Conservation (phyloP, 306 rosid species). For the Parietaria judaica region DNA sequence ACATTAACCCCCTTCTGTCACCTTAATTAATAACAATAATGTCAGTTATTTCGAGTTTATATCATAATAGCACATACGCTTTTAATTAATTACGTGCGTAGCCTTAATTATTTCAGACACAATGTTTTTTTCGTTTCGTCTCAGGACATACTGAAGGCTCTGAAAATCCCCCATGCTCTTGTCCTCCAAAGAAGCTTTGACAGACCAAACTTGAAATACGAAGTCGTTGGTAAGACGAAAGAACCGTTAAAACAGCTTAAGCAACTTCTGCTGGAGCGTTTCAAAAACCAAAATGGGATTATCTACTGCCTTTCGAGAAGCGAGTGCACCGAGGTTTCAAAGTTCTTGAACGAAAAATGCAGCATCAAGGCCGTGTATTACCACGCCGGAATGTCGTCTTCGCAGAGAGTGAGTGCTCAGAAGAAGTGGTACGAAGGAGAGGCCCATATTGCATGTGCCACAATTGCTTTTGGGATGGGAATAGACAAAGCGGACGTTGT, state of each 20-base stretch:
- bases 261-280: slow-evolving; percentile 49
- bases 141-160: slow-evolving; percentile 79
- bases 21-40: too few species aligned
- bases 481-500: slow-evolving; percentile 97
- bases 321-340: slow-evolving; percentile 81
- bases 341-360: slow-evolving; percentile 54
- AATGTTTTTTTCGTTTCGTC: slow-evolving; percentile 14
- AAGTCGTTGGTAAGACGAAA: slow-evolving; percentile 72
- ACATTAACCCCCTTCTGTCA: too few species aligned
- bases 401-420: slow-evolving; percentile 80
- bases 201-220: slow-evolving; percentile 89
- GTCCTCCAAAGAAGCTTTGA: slow-evolving; percentile 96
- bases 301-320: slow-evolving; percentile 93
- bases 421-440: slow-evolving; percentile 85
- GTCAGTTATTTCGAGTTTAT: too few species aligned
- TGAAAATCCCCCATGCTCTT: slow-evolving; percentile 74
- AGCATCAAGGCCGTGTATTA: slow-evolving; percentile 67
- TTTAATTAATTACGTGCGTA: too few species aligned
- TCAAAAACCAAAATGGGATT: slow-evolving; percentile 71
- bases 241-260: slow-evolving; percentile 75
- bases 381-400: slow-evolving; percentile 84
- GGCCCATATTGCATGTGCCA: slow-evolving; percentile 80
- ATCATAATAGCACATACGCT: too few species aligned
- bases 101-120: neutral
- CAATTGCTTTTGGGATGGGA: slow-evolving; percentile 99